Evolutionary conservation across 1,284 basidiomycete genomes (phyloP), one percentile per base, ranked within the genome.

Genomic region (Sutorius eximius): DNA sequence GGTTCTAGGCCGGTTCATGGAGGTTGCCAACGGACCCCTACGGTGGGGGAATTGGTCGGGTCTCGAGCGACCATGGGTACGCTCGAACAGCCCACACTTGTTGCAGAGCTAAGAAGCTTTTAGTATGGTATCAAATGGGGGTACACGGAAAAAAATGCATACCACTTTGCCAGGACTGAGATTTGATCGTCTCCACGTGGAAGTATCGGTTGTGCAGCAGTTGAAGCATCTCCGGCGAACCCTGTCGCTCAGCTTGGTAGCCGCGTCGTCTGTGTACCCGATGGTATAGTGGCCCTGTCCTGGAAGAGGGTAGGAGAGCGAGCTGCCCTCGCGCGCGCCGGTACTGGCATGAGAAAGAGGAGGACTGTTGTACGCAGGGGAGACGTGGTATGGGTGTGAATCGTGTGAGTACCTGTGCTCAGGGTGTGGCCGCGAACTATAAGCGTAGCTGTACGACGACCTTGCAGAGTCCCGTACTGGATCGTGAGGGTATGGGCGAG

Each of bases 41-140:
- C 87, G 87, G 74, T 89, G 87, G 13, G 87, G 87, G 70, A 91
- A 90, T 63, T 90, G 89, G 56, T 89, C 87, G 0, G 88, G 88
- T 42, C 89, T 77, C 13, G 89, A 85, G 18, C 88, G 81, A 18
- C 86, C 87, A 69, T 91, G 89, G 0, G 89, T 91, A 52, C 89
- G 82, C 69, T 91, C 89, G 63, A 91, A 91, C 10, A 91, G 73
- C 22, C 89, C 89, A 65, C 89, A 91, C 66, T 91, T 91, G 78
- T 91, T 91, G 75, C 89, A 91, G n/a, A 91, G 78, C 87, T 91
- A 58, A 4, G 22, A 38, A 53, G 46, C 38, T 15, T n/a, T 60
- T 16, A 70, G 53, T 16, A 24, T 22, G 55, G 33, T 56, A 24
- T 46, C 27, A 52, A 18, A 51, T 57, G 27, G 49, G 33, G 45